Base-by-base conservation (phyloP, 345 rosid genomes). In the Fremontodendron californicum region DNA sequence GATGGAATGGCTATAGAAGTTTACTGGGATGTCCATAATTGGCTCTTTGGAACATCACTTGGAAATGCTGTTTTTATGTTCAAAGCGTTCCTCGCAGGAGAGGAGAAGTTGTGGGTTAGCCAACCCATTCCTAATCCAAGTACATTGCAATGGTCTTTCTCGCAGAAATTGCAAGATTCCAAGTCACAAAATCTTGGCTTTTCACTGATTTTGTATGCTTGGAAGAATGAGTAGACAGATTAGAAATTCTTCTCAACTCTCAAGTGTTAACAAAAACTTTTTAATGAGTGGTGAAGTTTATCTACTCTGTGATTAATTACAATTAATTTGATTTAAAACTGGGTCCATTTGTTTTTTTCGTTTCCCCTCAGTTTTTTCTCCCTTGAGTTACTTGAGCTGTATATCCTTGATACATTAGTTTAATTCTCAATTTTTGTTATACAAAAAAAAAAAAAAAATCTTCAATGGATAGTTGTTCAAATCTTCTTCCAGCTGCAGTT, bases 21-120 rank as follows among this genome's bases (percentile, higher is more conserved):
- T 78, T 88, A 89, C 49, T 95, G 99, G 99, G 99, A 95, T 84
- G 97, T 95, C 7, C 89, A 95, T 81, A 89, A 81, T 78, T 93
- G 99, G 99, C 90, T 95, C 39, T 95, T 90, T 62, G 92, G 96
- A 37, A 37, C 90, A 40, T 83, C 95, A 16, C 62, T 81, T 16
- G 96, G 94, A 23, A 88, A 89, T 85, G 99, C 97, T 13, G 98
- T 95, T 39, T 95, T 95, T 81, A 89, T 95, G 98, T 93, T 95
- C 90, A 87, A 88, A 89, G 86, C 93, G n/a, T 86, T 92, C 88
- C 88, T 85, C 25, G 79, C 95, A 6, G 86, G 88, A 0, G 97
- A 95, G 1, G 97, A 95, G 73, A 91, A 90, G 85, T 78, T 86
- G 23, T 88, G 93, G 94, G 81, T 85, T 80, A 87, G 90, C 67